These are phyloP conservation scores for Diatrype stigma DNA, from an alignment of 2,329 filamentous ascomycete species.

Conservation along the genomic window DNA sequence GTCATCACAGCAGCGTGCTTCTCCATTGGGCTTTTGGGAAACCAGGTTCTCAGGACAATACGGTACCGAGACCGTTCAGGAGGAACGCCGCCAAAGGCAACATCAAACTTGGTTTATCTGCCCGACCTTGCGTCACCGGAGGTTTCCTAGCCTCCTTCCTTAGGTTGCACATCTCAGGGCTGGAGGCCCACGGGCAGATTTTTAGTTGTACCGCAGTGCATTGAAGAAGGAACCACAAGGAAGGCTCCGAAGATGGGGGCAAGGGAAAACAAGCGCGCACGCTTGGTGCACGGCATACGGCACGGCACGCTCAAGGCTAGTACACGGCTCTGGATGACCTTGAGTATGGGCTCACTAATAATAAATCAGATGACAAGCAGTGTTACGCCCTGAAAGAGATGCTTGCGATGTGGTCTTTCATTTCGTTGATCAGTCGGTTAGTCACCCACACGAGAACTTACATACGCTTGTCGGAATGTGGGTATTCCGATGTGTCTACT, in stretches of 20 bases:
- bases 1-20: slow-evolving; percentile 1
- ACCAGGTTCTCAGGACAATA: neutral
- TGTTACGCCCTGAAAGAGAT: slow-evolving; percentile 32
- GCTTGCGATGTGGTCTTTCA: too few species aligned
- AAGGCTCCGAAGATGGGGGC: slow-evolving; percentile 76
- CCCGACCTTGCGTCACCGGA: slow-evolving; percentile 15
- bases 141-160: slow-evolving; percentile 59
- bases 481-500: too few species aligned
- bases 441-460: too few species aligned
- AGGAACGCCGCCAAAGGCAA: neutral
- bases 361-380: slow-evolving; percentile 58
- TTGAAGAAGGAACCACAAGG: slow-evolving; percentile 56
- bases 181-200: too few species aligned
- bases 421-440: too few species aligned
- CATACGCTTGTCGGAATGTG: too few species aligned
- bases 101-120: neutral
- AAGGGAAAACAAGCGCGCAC: slow-evolving; percentile 62
- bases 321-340: slow-evolving; percentile 59
- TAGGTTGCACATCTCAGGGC: slow-evolving; percentile 63
- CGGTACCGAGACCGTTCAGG: neutral
- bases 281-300: slow-evolving; percentile 81
- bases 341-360: slow-evolving; percentile 57
- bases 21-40: neutral
- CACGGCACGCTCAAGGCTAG: slow-evolving; percentile 54
- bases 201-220: slow-evolving; percentile 68